Evolutionary conservation across 2,329 filamentous ascomycete species (phyloP), one percentile per base, ranked within the genome.

Genomic region (Monilinia polystroma): DNA sequence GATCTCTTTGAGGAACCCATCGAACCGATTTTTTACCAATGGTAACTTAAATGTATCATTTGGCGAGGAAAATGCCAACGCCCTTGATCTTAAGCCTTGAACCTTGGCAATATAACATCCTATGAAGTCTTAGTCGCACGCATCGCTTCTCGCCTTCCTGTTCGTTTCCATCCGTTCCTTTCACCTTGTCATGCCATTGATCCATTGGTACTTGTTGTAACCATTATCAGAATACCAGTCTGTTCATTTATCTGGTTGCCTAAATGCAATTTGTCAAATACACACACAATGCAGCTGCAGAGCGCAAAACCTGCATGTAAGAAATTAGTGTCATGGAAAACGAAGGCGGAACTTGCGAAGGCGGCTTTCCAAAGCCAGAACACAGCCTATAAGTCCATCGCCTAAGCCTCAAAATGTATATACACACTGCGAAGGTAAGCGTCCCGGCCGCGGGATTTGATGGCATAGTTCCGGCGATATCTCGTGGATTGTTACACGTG

Each of bases 311-410:
- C 49, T 52, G n/a, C 45, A 60, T 51, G 58, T 60, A 49, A 60
- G 58, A 49, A 60, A 60, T 60, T 60, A 60, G 58, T 29, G 43
- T 14, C 20, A 49, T 49, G 20, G 18, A 49, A n/a, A 49, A n/a
- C 7, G 10, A 23, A 49, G 10, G 20, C 45, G 45, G 20, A 49
- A 49, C 32, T 35, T 35, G 32, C 32, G 5, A 6, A 35, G 4
- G 32, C 32, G 32, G 32, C 32, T 35, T 35, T 43, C 41, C 41
- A 43, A 16, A 16, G 12, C 41, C 41, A 43, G 41, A 16, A 11
- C 41, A 43, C 41, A 11, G 41, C 12, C 16, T 43, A 43, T 43
- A 43, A 43, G 41, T 11, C 43, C 43, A 47, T 47, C 16, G 18
- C 43, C 43, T 18, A 47, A 47, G 43, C 43, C 43, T 47, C 43